Evolutionary conservation across 768 basidiomycete genomes (phyloP).

Genomic region (Nevesoporus exiguus): DNA sequence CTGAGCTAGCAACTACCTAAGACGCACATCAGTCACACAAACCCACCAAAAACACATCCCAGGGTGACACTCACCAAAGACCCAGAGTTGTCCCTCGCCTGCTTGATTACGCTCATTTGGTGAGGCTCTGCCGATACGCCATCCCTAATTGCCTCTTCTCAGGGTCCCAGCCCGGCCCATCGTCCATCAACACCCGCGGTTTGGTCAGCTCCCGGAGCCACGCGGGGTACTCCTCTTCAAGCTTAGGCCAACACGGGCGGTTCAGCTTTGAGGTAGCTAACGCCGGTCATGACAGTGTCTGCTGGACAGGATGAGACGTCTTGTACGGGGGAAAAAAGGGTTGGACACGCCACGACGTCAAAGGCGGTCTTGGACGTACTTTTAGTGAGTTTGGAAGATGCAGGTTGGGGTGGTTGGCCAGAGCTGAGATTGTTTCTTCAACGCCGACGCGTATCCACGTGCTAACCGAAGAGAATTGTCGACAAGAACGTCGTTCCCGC

Average conservation of each 20-base stretch:
- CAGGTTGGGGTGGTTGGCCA: background rate
- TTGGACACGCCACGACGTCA: background rate
- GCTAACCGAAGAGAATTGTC: conserved; percentile 2
- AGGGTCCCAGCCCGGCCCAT: conserved; percentile 69
- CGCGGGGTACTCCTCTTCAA: conserved; percentile 82
- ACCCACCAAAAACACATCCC: too few species aligned
- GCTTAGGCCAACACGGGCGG: conserved; percentile 66
- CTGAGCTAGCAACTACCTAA: background rate
- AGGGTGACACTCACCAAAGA: too few species aligned
- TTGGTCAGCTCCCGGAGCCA: conserved; percentile 85
- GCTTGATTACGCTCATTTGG: too few species aligned
- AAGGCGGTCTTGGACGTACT: conserved; percentile 13
- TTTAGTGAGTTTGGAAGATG: conserved; percentile 12
- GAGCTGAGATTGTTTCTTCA: conserved; percentile 1
- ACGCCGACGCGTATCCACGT: conserved; percentile 18
- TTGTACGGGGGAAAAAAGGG: background rate
- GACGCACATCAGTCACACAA: background rate
- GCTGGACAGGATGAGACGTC: conserved; percentile 60
- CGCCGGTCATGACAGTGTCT: conserved; percentile 74
- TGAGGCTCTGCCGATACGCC: conserved; percentile 66
- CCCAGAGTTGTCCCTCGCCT: too few species aligned
- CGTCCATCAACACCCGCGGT: conserved; percentile 58
- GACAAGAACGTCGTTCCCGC: conserved; percentile 13
- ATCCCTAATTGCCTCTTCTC: conserved; percentile 53
- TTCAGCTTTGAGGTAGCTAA: conserved; percentile 82